Base-by-base conservation (phyloP, 768 basidiomycete species). In the Phanerochaete sordida region DNA sequence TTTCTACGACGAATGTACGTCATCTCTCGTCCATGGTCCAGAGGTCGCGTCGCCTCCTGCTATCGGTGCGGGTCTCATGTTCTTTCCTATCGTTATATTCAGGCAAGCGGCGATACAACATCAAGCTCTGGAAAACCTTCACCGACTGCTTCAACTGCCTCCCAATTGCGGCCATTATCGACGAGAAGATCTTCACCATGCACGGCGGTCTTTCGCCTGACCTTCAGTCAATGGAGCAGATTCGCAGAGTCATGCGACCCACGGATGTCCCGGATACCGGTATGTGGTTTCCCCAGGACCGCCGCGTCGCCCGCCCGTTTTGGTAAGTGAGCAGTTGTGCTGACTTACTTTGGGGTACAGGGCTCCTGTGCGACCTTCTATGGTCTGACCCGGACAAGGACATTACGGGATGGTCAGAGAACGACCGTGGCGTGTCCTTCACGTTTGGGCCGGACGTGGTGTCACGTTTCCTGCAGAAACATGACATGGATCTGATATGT, bases 81-180 rank as follows among this genome's bases (percentile, higher is more conserved):
- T 26, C 24, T 44, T 45, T 15, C 16, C 27, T 31, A 37, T 7
- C 6, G 13, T 5, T 54, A 27, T 16, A 19, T 12, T 33, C 72
- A 98, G 96, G 96, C 84, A 99, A 99, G 82, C 93, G 96, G 74
- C 88, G 96, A 72, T 98, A 98, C 84, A 99, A 98, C 82, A 99
- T 99, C 84, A 99, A 99, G 77, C 83, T 98, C 72, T 99, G 96
- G 96, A 99, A 99, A 84, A 99, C 96, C 35, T 99, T 99, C 76
- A 99, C 96, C 61, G 96, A 99, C 74, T 98, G 96, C 79, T 99
- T 99, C 84, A 99, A 99, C 80, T 98, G 96, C 74, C 80, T 98
- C 65, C 96, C 96, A 37, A 98, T 99, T 74, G 96, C 96, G 50
- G 96, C 96, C 68, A 98, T 99, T 77, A 98, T 99, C 74, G 96